Conservation (phyloP, 1,284 basidiomycete genomes). For the Leccinum solheimii region DNA sequence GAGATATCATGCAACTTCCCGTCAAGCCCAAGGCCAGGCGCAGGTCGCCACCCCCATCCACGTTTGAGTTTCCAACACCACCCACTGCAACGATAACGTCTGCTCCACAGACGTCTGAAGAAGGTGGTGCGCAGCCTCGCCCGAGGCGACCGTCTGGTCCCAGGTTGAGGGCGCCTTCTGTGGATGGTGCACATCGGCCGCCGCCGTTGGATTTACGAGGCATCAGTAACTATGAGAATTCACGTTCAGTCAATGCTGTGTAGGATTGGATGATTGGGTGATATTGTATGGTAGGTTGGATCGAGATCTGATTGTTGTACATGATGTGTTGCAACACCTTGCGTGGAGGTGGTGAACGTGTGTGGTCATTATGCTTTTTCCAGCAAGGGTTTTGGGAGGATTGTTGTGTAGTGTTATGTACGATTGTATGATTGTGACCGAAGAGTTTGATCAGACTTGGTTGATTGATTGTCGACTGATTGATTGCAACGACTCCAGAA, state of each 20-base stretch:
- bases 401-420: not conserved
- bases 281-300: not conserved
- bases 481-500: not conserved
- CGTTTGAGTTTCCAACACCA: conserved; percentile 25
- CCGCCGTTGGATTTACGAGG: conserved; percentile 37
- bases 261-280: not conserved
- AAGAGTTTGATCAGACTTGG: not conserved
- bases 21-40: conserved; percentile 29
- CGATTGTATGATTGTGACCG: not conserved
- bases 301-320: conserved; percentile 6
- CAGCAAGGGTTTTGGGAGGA: conserved; percentile 27
- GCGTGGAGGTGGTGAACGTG: not conserved
- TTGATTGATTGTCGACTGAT: conserved; percentile 1
- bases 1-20: conserved; percentile 45
- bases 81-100: not conserved
- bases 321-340: conserved; percentile 23
- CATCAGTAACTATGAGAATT: conserved; percentile 16
- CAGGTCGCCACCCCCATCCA: conserved; percentile 28
- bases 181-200: conserved; percentile 31
- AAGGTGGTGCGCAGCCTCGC: conserved; percentile 24
- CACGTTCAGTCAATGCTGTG: not conserved
- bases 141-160: conserved; percentile 43
- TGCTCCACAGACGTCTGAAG: conserved; percentile 10
- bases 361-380: not conserved
- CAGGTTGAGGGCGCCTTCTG: conserved; percentile 26